Conservation (phyloP, 352 stramenopile genomes). For the Plasmopara viticola region DNA sequence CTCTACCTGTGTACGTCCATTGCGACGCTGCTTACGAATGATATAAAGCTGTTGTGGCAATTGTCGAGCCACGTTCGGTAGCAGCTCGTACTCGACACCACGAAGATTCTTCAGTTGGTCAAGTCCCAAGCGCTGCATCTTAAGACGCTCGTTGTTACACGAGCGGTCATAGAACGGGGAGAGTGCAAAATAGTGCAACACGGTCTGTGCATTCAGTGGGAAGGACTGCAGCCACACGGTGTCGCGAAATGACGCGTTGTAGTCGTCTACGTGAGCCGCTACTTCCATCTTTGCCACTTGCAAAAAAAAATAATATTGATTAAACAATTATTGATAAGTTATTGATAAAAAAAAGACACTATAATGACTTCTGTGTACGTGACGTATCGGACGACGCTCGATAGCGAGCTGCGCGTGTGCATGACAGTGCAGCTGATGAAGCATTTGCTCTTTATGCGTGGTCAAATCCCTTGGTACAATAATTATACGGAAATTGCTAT, state of each 20-base stretch:
- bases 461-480: constrained; percentile 56
- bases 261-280: constrained; percentile 71
- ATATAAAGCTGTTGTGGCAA: constrained; percentile 82
- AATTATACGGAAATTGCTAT: not conserved
- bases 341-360: not conserved
- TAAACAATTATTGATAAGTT: not conserved
- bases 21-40: constrained; percentile 82
- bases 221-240: constrained; percentile 85
- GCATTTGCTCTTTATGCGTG: constrained; percentile 59
- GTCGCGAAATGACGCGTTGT: constrained; percentile 84
- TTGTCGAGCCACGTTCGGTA: constrained; percentile 78
- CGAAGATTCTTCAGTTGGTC: constrained; percentile 86
- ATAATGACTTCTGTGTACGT: constrained; percentile 15
- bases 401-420: constrained; percentile 32
- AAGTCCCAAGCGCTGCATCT: constrained; percentile 83
- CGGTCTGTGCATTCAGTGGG: constrained; percentile 73
- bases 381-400: constrained; percentile 38
- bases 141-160: constrained; percentile 88
- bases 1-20: constrained; percentile 67
- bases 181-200: constrained; percentile 84
- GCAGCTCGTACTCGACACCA: constrained; percentile 85
- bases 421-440: constrained; percentile 38
- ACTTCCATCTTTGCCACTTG: constrained; percentile 49
- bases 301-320: not conserved
- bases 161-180: constrained; percentile 86